These are phyloP conservation scores for Brassica juncea DNA, from an alignment of 345 rosid species.

Conservation along the genomic window DNA sequence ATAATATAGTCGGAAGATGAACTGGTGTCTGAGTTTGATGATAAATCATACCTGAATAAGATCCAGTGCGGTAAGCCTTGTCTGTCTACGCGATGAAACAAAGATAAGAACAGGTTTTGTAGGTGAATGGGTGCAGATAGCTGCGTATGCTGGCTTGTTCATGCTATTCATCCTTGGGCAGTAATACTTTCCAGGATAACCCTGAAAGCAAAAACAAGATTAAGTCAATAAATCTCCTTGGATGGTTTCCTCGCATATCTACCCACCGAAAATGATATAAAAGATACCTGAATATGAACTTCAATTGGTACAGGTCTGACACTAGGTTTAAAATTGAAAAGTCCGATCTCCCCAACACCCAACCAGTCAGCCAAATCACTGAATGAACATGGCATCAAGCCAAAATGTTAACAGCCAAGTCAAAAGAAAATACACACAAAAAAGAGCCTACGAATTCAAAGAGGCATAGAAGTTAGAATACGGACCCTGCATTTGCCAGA, in stretches of 20 bases:
- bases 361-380: conserved; percentile 99
- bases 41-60: conserved; percentile 75
- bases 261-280: conserved; percentile 14
- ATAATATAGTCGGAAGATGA: conserved; percentile 1
- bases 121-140: conserved; percentile 96
- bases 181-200: conserved; percentile 94
- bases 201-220: conserved; percentile 53
- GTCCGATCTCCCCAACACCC: conserved; percentile 90
- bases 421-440: neutral
- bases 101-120: conserved; percentile 94
- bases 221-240: conserved; percentile 10
- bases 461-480: conserved; percentile 2
- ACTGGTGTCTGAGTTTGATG: conserved; percentile 17
- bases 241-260: conserved; percentile 13
- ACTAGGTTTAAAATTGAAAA: conserved; percentile 98
- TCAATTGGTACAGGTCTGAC: conserved; percentile 99
- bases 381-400: conserved; percentile 27
- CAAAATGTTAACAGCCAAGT: neutral
- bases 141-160: conserved; percentile 99
- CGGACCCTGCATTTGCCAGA: conserved; percentile 94
- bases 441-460: conserved; percentile 16
- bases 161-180: conserved; percentile 97
- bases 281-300: conserved; percentile 89
- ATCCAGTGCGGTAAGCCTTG: conserved; percentile 96
- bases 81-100: conserved; percentile 97